Percentiles rank a stretch among this genome's conserved stretches.
Evolutionary conservation across 2,329 filamentous ascomycete species (phyloP).

Genomic region (Zasmidium angulare): DNA sequence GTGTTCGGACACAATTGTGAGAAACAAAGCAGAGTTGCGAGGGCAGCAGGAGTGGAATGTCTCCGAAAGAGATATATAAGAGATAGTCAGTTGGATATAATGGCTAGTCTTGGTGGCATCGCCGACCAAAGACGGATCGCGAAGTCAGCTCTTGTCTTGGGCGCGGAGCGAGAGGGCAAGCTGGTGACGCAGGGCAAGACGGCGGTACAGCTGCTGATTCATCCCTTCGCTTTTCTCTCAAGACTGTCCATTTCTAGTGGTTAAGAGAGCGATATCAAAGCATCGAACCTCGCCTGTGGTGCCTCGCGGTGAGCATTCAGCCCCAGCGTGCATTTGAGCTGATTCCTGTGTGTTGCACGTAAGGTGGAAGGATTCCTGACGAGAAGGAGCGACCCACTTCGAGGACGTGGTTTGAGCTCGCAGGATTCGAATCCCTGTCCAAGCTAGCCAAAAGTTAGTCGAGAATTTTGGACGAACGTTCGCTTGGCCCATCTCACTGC

Average conservation of each 20-base stretch:
- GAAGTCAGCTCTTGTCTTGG: background rate
- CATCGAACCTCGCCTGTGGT: background rate
- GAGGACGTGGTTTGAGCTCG: background rate
- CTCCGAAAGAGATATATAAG: slow-evolving; percentile 10
- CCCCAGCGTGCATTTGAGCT: background rate
- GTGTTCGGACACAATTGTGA: background rate
- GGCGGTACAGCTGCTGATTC: background rate
- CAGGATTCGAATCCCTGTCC: background rate
- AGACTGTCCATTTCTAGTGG: background rate
- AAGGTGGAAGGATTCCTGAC: background rate
- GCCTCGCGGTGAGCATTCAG: background rate
- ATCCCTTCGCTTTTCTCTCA: background rate
- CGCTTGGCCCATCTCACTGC: background rate
- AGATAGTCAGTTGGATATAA: background rate
- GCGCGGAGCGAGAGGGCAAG: background rate
- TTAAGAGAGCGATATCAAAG: background rate
- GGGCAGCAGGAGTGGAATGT: slow-evolving; percentile 7
- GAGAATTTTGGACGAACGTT: background rate
- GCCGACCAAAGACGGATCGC: background rate
- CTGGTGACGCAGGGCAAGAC: background rate
- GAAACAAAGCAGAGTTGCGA: background rate
- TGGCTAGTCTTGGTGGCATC: background rate
- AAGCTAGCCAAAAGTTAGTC: background rate
- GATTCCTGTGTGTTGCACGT: background rate
- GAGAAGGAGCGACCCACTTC: background rate